These are phyloP conservation scores for Fraxinus sp. DNA, from an alignment of 305 asterid species.

Conservation along the genomic window DNA sequence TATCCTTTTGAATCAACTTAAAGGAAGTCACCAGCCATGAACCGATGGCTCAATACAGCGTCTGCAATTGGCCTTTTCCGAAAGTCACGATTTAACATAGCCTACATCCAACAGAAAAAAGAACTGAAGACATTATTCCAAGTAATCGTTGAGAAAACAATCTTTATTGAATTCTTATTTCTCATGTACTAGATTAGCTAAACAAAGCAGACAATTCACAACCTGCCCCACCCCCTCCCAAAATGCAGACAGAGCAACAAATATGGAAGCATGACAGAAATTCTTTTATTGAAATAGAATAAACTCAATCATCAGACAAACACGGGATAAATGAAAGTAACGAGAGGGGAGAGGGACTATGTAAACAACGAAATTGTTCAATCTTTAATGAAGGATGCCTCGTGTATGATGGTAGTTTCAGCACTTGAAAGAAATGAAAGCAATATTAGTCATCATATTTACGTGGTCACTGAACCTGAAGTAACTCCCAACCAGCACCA, in stretches of 20 bases:
- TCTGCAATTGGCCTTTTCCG: constrained; percentile 81
- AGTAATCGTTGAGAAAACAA: not conserved
- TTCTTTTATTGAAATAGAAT: not conserved
- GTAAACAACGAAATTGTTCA: not conserved
- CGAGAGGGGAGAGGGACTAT: not conserved
- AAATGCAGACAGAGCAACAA: not conserved
- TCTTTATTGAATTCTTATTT: not conserved
- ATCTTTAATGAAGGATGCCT: not conserved
- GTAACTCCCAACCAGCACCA: constrained; percentile 91
- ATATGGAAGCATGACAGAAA: not conserved
- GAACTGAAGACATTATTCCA: not conserved
- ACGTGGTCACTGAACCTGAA: constrained; percentile 54
- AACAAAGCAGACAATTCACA: not conserved
- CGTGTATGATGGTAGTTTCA: not conserved
- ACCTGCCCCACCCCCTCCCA: not conserved
- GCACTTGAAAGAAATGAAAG: not conserved
- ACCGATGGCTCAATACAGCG: constrained; percentile 78
- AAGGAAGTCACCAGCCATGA: constrained; percentile 51
- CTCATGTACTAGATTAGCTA: not conserved
- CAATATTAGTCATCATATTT: not conserved
- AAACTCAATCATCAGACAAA: not conserved
- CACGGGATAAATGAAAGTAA: not conserved
- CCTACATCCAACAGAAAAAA: constrained; percentile 40
- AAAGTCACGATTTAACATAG: constrained; percentile 70
- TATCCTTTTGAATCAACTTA: constrained; percentile 19